These are phyloP conservation scores for Coccomyxa sp. DNA, from an alignment of 139 green algal genomes.

Conservation along the genomic window DNA sequence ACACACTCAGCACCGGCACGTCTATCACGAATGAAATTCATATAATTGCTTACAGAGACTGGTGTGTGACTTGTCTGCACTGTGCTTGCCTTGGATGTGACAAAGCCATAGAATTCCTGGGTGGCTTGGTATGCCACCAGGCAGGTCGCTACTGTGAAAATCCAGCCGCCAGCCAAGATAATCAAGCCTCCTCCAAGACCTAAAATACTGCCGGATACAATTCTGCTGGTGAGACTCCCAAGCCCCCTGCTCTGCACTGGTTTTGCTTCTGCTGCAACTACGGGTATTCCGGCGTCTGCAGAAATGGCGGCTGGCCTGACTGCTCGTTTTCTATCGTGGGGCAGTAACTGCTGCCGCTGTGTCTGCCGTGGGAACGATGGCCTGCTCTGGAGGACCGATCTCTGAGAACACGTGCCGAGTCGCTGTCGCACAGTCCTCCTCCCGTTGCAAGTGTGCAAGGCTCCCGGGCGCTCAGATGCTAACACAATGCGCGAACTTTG, in stretches of 20 bases:
- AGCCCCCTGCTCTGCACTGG: conserved; percentile 3
- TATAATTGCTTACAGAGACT: not conserved
- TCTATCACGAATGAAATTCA: not conserved
- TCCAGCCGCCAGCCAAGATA: conserved; percentile 49
- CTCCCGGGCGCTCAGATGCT: no score
- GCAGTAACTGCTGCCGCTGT: not conserved
- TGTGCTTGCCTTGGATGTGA: conserved; percentile 42
- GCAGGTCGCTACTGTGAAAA: conserved; percentile 50
- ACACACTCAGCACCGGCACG: not conserved
- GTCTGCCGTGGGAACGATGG: not conserved
- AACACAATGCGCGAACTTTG: no score
- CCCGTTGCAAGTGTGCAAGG: no score
- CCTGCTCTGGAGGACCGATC: not conserved
- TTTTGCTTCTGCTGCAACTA: not conserved
- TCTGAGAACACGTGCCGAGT: not conserved
- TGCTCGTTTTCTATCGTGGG: not conserved
- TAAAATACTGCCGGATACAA: conserved; percentile 56
- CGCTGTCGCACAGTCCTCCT: not conserved
- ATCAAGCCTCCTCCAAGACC: conserved; percentile 48
- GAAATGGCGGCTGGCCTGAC: conserved; percentile 1
- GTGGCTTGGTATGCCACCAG: conserved; percentile 69
- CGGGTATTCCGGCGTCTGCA: conserved; percentile 9
- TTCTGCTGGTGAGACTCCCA: conserved; percentile 43
- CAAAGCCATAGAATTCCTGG: conserved; percentile 45
- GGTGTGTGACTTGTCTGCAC: not conserved